Evolutionary conservation across 305 asterid genomes (phyloP).

Genomic region (Rubia tinctorum): DNA sequence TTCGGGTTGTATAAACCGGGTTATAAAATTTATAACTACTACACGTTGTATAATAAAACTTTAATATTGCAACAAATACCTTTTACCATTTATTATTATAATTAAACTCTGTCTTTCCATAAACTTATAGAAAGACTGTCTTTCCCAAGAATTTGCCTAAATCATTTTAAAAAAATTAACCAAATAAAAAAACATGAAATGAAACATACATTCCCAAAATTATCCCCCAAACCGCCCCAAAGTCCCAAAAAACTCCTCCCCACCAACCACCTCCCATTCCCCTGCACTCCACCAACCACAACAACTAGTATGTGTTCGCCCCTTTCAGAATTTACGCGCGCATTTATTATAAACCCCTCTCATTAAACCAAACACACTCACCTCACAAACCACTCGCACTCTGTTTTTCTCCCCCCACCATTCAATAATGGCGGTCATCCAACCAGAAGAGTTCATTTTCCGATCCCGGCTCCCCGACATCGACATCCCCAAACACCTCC

Average conservation of each 20-base stretch:
- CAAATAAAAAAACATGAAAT: neutral
- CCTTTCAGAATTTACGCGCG: neutral
- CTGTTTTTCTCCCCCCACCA: neutral
- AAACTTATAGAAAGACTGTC: no score
- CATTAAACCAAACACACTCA: neutral
- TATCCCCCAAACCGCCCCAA: conserved; percentile 17
- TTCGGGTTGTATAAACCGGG: no score
- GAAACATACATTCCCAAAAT: conserved; percentile 2
- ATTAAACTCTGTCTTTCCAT: no score
- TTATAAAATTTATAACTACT: no score
- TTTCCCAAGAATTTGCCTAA: no score
- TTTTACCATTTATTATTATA: no score
- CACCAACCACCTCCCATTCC: conserved; percentile 32
- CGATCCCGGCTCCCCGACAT: conserved; percentile 81
- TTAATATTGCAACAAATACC: no score
- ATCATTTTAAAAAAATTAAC: no score
- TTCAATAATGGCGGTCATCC: conserved; percentile 34
- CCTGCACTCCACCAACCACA: conserved; percentile 21
- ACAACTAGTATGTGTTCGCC: neutral
- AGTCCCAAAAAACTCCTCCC: conserved; percentile 29
- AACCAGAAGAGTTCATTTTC: conserved; percentile 46
- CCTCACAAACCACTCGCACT: conserved; percentile 27
- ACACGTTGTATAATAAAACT: no score
- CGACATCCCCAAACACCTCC: conserved; percentile 69
- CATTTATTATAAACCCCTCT: conserved; percentile 32